These are phyloP conservation scores for Stephania cephalantha DNA, from an alignment of 164 flowering plant species.

Conservation along the genomic window DNA sequence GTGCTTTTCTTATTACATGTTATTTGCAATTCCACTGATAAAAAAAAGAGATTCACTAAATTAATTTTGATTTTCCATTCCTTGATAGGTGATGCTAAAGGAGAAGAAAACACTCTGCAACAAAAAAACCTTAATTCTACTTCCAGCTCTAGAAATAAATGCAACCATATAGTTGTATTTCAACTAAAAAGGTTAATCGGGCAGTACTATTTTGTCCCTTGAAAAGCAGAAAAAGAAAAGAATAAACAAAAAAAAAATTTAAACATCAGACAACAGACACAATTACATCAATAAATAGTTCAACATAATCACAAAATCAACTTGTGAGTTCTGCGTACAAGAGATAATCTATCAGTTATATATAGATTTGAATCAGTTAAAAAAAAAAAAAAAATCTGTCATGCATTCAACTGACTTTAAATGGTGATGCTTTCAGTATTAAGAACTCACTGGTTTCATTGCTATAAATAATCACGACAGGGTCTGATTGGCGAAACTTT, in stretches of 20 bases:
- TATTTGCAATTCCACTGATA: no score
- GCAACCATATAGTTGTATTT: no score
- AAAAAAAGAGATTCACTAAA: no score
- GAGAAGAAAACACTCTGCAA: no score
- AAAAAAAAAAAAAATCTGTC: not conserved
- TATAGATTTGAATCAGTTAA: not conserved
- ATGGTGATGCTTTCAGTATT: not conserved
- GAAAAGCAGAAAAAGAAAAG: not conserved
- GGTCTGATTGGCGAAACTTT: conserved; percentile 57
- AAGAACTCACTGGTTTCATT: conserved; percentile 35
- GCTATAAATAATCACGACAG: conserved; percentile 47
- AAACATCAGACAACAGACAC: not conserved
- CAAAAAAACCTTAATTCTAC: no score
- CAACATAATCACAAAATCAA: no score
- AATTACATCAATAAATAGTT: not conserved
- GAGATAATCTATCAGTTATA: not conserved
- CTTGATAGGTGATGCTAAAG: no score
- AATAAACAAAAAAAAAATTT: not conserved
- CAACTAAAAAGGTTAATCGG: no score
- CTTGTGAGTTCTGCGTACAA: no score
- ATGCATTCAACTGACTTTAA: not conserved
- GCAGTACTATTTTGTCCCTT: not conserved
- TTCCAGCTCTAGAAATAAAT: no score
- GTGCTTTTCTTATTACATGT: no score
- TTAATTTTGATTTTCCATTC: no score